Percentiles rank a stretch among this genome's conserved stretches.
Conservation (phyloP, 2,329 filamentous ascomycete genomes). For the Amauroascus verrucosus region DNA sequence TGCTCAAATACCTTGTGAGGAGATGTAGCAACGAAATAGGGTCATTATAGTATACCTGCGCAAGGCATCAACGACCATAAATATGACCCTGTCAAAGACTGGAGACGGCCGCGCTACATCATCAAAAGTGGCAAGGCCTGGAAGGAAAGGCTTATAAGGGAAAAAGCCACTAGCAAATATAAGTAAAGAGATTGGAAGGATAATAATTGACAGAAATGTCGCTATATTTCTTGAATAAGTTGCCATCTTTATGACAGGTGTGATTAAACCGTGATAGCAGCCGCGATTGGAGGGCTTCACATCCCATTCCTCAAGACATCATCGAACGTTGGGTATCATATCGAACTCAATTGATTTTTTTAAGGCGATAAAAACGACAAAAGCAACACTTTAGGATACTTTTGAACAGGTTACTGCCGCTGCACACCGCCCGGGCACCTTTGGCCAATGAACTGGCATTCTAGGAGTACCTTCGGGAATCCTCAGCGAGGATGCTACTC, state of each 20-base stretch:
- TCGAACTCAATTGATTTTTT: too few relatives aligned
- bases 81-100: slow-evolving; percentile 79
- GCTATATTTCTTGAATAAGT: slow-evolving; percentile 1
- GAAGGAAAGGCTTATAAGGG: slow-evolving; percentile 88
- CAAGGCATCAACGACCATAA: slow-evolving; percentile 96
- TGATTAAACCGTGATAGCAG: background rate
- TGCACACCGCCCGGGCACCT: too few relatives aligned
- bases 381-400: too few relatives aligned
- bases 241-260: background rate
- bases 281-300: background rate
- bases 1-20: slow-evolving; percentile 28
- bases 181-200: slow-evolving; percentile 64
- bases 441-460: too few relatives aligned
- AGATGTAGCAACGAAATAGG: background rate
- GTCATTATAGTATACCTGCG: slow-evolving; percentile 52
- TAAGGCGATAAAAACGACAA: too few relatives aligned
- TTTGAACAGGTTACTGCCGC: too few relatives aligned
- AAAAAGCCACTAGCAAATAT: slow-evolving; percentile 89
- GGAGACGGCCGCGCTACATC: slow-evolving; percentile 49
- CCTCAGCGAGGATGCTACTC: too few relatives aligned
- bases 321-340: background rate
- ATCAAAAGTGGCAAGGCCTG: slow-evolving; percentile 61
- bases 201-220: slow-evolving; percentile 53
- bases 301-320: background rate
- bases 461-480: too few relatives aligned